phyloP scores from a whole-genome alignment of 306 rosid species.

The Vicia sativa region DNA sequence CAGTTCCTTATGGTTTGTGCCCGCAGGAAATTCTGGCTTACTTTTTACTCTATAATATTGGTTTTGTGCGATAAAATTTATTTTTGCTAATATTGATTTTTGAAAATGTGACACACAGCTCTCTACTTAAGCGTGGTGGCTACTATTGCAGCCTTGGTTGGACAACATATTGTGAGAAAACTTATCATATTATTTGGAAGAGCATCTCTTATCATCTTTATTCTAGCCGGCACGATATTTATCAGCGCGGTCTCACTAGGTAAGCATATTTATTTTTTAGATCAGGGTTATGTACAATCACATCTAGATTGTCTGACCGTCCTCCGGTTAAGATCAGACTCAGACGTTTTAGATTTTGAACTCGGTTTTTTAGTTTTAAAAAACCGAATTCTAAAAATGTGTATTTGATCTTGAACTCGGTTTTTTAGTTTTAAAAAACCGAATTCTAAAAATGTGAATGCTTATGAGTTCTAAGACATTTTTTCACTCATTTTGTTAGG shows the following conservation, averaged over 20 bases:
- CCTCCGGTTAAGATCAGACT: neutral
- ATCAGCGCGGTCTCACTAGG: constrained; percentile 80
- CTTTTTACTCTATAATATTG: neutral
- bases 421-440: neutral
- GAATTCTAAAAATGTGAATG: neutral
- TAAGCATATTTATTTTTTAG: constrained; percentile 19
- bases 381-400: neutral
- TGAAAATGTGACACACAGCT: constrained; percentile 54
- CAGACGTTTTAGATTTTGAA: neutral
- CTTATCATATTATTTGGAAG: constrained; percentile 68
- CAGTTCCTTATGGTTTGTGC: constrained; percentile 77
- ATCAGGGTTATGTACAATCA: neutral
- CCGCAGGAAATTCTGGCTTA: neutral
- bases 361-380: neutral
- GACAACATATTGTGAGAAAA: constrained; percentile 78
- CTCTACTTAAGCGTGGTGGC: constrained; percentile 71
- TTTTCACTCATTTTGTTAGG: constrained; percentile 48
- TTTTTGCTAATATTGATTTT: constrained; percentile 1
- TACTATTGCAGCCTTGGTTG: constrained; percentile 69
- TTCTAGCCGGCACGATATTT: constrained; percentile 74
- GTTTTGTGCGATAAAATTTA: neutral
- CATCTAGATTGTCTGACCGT: neutral
- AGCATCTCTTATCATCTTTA: constrained; percentile 87
- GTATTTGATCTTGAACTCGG: neutral
- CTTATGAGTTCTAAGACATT: neutral